Conservation (phyloP, 1,284 basidiomycete species). For the Megacollybia platyphylla region DNA sequence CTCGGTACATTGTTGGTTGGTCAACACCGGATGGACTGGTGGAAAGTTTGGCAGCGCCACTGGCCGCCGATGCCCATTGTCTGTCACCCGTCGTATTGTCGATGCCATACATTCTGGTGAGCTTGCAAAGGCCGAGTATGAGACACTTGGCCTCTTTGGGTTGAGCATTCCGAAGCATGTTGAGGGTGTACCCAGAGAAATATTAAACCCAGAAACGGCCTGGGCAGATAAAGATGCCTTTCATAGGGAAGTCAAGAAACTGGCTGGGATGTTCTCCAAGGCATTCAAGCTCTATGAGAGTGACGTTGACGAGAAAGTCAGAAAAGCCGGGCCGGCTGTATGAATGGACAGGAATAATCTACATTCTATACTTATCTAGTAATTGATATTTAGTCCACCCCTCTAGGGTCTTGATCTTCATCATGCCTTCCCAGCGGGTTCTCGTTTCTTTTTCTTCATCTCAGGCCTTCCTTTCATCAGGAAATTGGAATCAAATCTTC, state of each 20-base stretch:
- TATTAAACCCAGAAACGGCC: constrained; percentile 77
- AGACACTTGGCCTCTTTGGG: constrained; percentile 74
- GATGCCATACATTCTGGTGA: constrained; percentile 94
- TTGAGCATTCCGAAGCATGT: constrained; percentile 73
- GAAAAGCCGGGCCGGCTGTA: constrained; percentile 56
- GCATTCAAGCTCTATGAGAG: constrained; percentile 84
- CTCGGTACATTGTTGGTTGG: constrained; percentile 93
- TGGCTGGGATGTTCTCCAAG: constrained; percentile 87
- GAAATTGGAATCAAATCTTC: constrained; percentile 61
- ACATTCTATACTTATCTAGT: too few relatives aligned
- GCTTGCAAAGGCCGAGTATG: constrained; percentile 78
- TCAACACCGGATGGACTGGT: constrained; percentile 98
- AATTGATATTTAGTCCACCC: too few relatives aligned
- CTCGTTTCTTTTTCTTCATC: constrained; percentile 57
- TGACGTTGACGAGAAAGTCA: constrained; percentile 70
- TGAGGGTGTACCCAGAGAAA: constrained; percentile 77
- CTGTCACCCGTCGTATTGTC: constrained; percentile 92
- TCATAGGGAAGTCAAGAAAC: constrained; percentile 72
- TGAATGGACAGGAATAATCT: not conserved
- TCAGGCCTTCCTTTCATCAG: constrained; percentile 49
- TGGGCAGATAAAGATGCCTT: constrained; percentile 85
- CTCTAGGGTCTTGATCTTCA: not conserved
- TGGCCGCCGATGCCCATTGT: constrained; percentile 89
- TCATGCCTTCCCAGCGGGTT: constrained; percentile 23
- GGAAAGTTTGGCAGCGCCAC: constrained; percentile 75